These are phyloP conservation scores for Metarhizium humberi DNA, from an alignment of 2,329 filamentous ascomycete genomes.

Conservation along the genomic window DNA sequence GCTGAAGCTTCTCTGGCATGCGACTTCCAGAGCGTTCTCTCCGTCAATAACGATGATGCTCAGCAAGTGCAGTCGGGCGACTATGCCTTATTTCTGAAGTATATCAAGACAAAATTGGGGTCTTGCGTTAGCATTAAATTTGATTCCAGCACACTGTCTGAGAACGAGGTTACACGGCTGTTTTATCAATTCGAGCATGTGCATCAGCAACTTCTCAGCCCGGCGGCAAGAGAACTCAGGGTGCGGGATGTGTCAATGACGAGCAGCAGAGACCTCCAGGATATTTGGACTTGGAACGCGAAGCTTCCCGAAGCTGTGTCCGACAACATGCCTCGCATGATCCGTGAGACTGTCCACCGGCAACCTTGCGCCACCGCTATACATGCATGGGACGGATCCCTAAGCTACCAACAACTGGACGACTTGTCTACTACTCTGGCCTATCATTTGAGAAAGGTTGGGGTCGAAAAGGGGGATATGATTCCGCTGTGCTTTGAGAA, in stretches of 20 bases:
- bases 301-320: background rate
- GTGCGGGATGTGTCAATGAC: background rate
- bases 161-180: background rate
- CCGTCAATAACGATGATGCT: background rate
- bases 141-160: background rate
- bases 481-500: background rate
- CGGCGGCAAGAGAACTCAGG: background rate
- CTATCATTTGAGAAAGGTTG: background rate
- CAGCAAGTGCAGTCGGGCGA: background rate
- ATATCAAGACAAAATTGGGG: background rate
- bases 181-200: background rate
- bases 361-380: background rate
- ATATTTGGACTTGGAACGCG: background rate
- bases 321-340: background rate
- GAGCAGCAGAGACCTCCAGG: background rate
- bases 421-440: background rate
- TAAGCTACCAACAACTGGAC: background rate
- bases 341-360: background rate
- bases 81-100: background rate
- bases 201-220: background rate
- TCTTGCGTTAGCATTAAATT: background rate
- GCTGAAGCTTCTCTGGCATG: conserved; percentile 5
- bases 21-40: conserved; percentile 9
- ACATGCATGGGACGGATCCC: background rate
- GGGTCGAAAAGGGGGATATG: background rate